These are phyloP conservation scores for Populus davidiana DNA, from an alignment of 345 rosid species.

Conservation along the genomic window DNA sequence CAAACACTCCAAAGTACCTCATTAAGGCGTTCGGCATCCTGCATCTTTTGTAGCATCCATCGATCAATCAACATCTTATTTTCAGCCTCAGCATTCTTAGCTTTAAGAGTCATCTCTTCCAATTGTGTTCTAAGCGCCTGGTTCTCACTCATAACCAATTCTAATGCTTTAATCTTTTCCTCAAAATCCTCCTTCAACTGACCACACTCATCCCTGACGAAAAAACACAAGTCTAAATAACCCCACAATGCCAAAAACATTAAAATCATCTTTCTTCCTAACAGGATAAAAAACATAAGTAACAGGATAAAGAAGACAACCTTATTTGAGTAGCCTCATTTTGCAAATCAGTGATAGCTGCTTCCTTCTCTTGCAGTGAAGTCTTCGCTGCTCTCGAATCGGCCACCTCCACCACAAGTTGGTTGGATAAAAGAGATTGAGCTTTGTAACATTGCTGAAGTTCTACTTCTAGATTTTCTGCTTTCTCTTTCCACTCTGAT, in stretches of 20 bases:
- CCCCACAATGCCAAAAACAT: background rate
- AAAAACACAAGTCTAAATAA: conserved; percentile 8
- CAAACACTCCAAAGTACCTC: conserved; percentile 51
- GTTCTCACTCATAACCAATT: conserved; percentile 62
- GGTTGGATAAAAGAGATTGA: conserved; percentile 83
- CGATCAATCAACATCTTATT: conserved; percentile 86
- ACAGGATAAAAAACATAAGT: background rate
- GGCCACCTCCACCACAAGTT: conserved; percentile 83
- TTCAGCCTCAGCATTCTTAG: conserved; percentile 76
- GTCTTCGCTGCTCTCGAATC: conserved; percentile 73
- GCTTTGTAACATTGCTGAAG: conserved; percentile 94
- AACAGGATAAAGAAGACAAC: conserved; percentile 28
- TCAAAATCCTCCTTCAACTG: conserved; percentile 54
- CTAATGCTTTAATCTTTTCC: conserved; percentile 61
- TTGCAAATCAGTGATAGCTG: conserved; percentile 44
- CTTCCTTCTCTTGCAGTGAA: conserved; percentile 64
- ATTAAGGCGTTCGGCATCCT: conserved; percentile 95
- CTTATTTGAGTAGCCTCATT: conserved; percentile 48
- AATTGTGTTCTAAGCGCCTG: conserved; percentile 52
- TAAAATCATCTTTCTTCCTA: background rate
- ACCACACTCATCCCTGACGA: conserved; percentile 60
- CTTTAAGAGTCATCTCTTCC: conserved; percentile 60
- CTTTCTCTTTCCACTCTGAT: conserved; percentile 94
- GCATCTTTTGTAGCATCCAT: conserved; percentile 98
- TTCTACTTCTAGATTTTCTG: conserved; percentile 67